Evolutionary conservation across 768 basidiomycete species (phyloP).

Genomic region (Russula dissimulans): DNA sequence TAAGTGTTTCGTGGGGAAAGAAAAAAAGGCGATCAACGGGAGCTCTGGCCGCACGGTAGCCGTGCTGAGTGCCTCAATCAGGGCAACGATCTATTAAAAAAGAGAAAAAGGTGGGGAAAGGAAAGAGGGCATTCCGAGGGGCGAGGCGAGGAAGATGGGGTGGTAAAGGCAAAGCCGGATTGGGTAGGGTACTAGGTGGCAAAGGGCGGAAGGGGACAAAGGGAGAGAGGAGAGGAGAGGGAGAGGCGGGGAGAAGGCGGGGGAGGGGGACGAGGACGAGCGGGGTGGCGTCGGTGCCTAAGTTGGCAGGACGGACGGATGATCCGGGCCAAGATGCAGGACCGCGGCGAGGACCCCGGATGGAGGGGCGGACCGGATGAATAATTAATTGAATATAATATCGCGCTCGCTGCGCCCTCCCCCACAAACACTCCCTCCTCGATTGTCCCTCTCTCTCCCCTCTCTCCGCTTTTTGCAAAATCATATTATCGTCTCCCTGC

Average conservation of each 20-base stretch:
- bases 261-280: not conserved
- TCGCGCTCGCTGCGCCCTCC: not conserved
- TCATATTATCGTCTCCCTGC: not conserved
- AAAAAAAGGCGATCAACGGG: not conserved
- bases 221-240: too few species aligned
- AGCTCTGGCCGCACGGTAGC: not conserved
- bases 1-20: not conserved
- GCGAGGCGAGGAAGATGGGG: not conserved
- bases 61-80: not conserved
- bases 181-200: too few species aligned
- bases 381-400: constrained; percentile 4
- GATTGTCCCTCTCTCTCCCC: not conserved
- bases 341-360: constrained; percentile 6
- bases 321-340: constrained; percentile 16
- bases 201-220: too few species aligned
- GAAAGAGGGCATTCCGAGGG: not conserved
- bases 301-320: constrained; percentile 7
- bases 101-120: not conserved
- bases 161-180: not conserved
- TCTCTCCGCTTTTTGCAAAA: not conserved
- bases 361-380: constrained; percentile 1
- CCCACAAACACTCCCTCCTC: not conserved
- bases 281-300: constrained; percentile 17
- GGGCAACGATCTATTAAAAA: not conserved
- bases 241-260: not conserved